Evolutionary conservation across 2,329 filamentous ascomycete species (phyloP).

Genomic region (Cryphonectria nitschkei): DNA sequence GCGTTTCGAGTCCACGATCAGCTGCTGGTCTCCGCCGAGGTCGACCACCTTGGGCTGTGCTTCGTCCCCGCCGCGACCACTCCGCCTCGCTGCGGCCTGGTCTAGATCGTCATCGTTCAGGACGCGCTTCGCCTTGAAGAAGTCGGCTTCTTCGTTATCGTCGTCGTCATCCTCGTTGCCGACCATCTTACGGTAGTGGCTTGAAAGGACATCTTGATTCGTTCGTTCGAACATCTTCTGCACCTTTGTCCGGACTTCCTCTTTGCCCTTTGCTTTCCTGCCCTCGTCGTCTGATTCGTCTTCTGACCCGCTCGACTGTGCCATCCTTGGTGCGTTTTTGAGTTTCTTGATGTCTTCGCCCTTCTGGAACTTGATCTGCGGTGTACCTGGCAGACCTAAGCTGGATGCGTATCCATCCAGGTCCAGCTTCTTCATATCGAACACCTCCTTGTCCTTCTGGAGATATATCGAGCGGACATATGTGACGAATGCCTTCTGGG

Average conservation of each 20-base stretch:
- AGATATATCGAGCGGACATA: conserved; percentile 85
- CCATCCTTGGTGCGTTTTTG: conserved; percentile 81
- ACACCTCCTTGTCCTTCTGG: conserved; percentile 90
- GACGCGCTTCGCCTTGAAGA: conserved; percentile 88
- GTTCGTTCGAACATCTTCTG: conserved; percentile 97
- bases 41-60: conserved; percentile 63
- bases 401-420: conserved; percentile 85
- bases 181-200: conserved; percentile 89
- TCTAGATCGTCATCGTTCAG: conserved; percentile 71
- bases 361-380: conserved; percentile 91
- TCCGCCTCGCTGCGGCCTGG: conserved; percentile 48
- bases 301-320: conserved; percentile 67
- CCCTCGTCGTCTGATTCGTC: conserved; percentile 52
- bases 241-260: conserved; percentile 86
- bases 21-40: conserved; percentile 69
- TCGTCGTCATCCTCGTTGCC: conserved; percentile 47
- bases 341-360: conserved; percentile 83
- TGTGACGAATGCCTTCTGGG: conserved; percentile 92
- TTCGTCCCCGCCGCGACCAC: conserved; percentile 42
- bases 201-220: conserved; percentile 94
- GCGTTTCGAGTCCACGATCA: conserved; percentile 91
- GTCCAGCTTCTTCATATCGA: conserved; percentile 80
- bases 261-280: conserved; percentile 63
- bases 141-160: conserved; percentile 68
- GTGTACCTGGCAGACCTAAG: conserved; percentile 86